A percentile compares a stretch with the other conserved stretches of the same genome.
Evolutionary conservation across 108 stramenopile genomes (phyloP).

Genomic region (Skeletonema costatum): DNA sequence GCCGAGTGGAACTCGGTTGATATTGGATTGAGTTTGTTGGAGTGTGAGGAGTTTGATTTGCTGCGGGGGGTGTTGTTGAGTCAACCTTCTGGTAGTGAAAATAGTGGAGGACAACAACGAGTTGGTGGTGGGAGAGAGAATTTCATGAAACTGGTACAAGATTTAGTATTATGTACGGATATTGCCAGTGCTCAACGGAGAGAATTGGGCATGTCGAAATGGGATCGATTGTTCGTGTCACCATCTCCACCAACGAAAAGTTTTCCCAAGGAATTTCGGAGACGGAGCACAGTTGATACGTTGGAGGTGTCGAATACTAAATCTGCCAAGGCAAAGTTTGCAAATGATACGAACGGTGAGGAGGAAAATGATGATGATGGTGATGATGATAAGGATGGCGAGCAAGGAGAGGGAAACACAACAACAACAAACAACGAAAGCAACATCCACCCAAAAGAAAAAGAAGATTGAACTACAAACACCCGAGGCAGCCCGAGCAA

Average conservation of each 20-base stretch:
- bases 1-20: constrained; percentile 48
- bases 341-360: background rate
- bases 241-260: background rate
- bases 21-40: constrained; percentile 37
- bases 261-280: constrained; percentile 6
- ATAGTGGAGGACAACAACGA: background rate
- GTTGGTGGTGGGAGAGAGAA: constrained; percentile 1
- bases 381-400: background rate
- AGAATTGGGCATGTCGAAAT: constrained; percentile 23
- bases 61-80: constrained; percentile 14
- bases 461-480: background rate
- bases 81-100: background rate
- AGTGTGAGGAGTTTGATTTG: constrained; percentile 21
- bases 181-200: constrained; percentile 19
- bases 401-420: background rate
- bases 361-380: background rate
- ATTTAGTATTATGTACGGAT: constrained; percentile 25
- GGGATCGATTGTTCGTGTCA: constrained; percentile 5
- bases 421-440: background rate
- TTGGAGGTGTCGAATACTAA: background rate
- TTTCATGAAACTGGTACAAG: constrained; percentile 13
- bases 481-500: constrained; percentile 5
- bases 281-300: background rate
- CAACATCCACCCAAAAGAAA: background rate
- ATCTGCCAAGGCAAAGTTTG: background rate